Evolutionary conservation across 257 asterid genomes (phyloP).

Genomic region (Cynanchum wilfordii): DNA sequence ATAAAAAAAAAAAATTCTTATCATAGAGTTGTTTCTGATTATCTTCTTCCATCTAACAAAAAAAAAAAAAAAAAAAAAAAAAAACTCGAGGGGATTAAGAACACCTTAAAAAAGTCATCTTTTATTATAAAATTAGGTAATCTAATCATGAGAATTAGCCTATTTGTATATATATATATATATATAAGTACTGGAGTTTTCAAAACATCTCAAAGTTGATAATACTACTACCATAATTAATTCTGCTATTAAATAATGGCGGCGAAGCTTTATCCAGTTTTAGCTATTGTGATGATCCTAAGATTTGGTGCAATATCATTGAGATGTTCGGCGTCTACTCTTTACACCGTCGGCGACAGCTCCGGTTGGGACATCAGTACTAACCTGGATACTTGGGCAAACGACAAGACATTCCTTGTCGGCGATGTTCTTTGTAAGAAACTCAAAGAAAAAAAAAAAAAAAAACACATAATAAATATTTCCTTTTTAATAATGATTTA

Average conservation of each 20-base stretch:
- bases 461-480: not conserved
- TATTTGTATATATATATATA: not conserved
- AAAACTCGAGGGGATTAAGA: no score
- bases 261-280: conserved; percentile 25
- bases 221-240: not conserved
- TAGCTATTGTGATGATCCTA: conserved; percentile 21
- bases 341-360: conserved; percentile 59
- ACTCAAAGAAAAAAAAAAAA: not conserved
- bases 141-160: conserved; percentile 27
- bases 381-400: conserved; percentile 61
- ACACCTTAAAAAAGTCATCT: not conserved
- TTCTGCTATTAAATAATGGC: conserved; percentile 29
- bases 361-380: conserved; percentile 95
- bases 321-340: conserved; percentile 47
- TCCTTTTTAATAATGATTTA: not conserved
- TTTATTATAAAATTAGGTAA: conserved; percentile 38
- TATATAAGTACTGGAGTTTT: not conserved
- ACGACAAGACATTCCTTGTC: conserved; percentile 42
- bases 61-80: no score
- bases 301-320: conserved; percentile 6
- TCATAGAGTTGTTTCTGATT: no score
- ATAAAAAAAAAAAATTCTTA: no score
- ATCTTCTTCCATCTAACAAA: no score
- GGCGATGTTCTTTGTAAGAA: conserved; percentile 64
- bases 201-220: conserved; percentile 6